Percentiles rank a stretch among this genome's conserved stretches.
These are phyloP conservation scores for Lanzia echinophila DNA, from an alignment of 2,329 filamentous ascomycete species.

Conservation along the genomic window DNA sequence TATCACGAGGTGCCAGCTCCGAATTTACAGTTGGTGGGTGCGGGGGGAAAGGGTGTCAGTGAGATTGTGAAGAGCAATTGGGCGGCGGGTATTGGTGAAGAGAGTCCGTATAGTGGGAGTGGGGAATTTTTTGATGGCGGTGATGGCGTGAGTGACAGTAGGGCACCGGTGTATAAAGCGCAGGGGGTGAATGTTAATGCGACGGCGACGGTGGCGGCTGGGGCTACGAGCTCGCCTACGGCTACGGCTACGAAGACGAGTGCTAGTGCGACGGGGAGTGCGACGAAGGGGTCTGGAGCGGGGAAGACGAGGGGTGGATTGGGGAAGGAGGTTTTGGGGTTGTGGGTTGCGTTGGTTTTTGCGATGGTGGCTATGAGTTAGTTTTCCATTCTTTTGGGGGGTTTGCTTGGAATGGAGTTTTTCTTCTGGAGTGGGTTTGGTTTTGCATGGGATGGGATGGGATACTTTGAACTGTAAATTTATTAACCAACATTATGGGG, in stretches of 20 bases:
- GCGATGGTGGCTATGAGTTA: neutral
- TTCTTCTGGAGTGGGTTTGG: too few relatives aligned
- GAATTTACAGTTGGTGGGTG: conserved; percentile 38
- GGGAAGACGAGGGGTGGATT: conserved; percentile 52
- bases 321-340: conserved; percentile 29
- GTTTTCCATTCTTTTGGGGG: neutral
- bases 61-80: conserved; percentile 30
- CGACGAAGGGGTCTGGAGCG: conserved; percentile 76
- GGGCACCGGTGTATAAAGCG: conserved; percentile 35
- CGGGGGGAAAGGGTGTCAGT: conserved; percentile 37
- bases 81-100: conserved; percentile 21
- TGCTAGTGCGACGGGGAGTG: conserved; percentile 82
- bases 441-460: too few relatives aligned
- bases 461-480: too few relatives aligned
- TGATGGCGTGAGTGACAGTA: conserved; percentile 23
- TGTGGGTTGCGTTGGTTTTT: conserved; percentile 8
- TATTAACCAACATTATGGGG: too few relatives aligned
- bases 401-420: too few relatives aligned
- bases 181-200: conserved; percentile 41
- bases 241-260: conserved; percentile 94
- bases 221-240: conserved; percentile 91
- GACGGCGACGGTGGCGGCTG: conserved; percentile 88
- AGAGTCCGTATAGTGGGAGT: conserved; percentile 41
- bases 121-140: conserved; percentile 39
- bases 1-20: conserved; percentile 34